Evolutionary conservation across 441 rosid genomes (phyloP), one percentile per base, ranked within the genome.

Genomic region (Populus tomentosa): DNA sequence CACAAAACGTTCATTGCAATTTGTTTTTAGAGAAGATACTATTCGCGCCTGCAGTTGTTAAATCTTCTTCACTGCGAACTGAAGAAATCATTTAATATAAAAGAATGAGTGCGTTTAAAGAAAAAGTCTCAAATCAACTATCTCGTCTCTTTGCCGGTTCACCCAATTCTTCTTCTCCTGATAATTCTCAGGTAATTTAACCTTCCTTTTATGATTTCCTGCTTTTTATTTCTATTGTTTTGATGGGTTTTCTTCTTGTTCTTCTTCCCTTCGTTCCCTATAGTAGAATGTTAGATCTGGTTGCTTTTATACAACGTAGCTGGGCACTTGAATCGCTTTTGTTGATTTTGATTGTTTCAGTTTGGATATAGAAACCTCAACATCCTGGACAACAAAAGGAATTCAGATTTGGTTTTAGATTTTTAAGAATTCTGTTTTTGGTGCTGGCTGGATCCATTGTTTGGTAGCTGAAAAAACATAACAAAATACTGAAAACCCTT

Each of bases 131-230:
- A 1, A 91, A 89, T 77, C 89, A 85, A 81, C 87, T 92, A 5
- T 90, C 97, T n/a, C 89, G 92, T 83, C 83, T 94, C 69, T 87
- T 94, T 71, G 79, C 89, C n/a, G 90, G 89, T 84, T 88, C 96
- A 0, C 85, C 88, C 0, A 67, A 69, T 77, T 74, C 85, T 53
- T 77, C 94, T 59, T 75, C 89, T 30, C 73, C 90, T 18, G 79
- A 84, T 75, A 78, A 80, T 82, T 85, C 89, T 73, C 88, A 85
- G 91, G 97, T 91, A 77, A 70, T 65, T 64, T 23, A 20, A 0
- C n/a, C 35, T 10, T 76, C 21, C 50, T 70, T 32, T 67, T 72
- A 32, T 8, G 26, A 56, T 21, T 1, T 35, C 14, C 66, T 21
- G 1, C 18, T 42, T n/a, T 50, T 63, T 59, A 67, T 46, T 59